Base-by-base conservation (phyloP, 306 rosid genomes). In the Vigna radiata region DNA sequence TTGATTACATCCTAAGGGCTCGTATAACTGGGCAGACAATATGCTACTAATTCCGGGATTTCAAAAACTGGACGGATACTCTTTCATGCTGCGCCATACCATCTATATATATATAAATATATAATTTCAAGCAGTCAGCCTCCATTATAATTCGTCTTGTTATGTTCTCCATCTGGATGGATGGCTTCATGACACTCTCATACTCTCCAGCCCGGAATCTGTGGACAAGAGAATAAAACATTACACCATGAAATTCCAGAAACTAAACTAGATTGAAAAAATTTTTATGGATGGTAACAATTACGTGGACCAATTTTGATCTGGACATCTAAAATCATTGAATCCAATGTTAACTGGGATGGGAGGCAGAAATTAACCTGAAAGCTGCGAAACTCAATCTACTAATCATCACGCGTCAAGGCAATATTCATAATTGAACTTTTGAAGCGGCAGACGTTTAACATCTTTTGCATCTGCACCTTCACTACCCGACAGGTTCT, bases 391-490 rank as follows among this genome's bases (percentile, higher is more conserved):
- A 46, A 48, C 33, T 49, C 82, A 79, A 37, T 70, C 79, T 77
- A 87, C 67, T 65, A 72, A 56, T 77, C 43, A 59, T 87, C 85
- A 9, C 79, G 81, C 64, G 16, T 71, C 18, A 25, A 74, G 21
- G 77, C 66, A 21, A 55, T 25, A 50, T 31, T 79, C 78, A 25
- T 72, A 63, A 62, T 62, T 71, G 66, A 70, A 48, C 52, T 69
- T 69, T 21, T 72, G 73, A 53, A 75, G 85, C 68, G 68, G 70
- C 76, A 77, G 89, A 74, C 82, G 29, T 84, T 82, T 83, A 12
- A 65, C 77, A 67, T 86, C 89, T 74, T 85, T 88, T 11, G 80
- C 83, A 60, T 88, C 90, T 41, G 83, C 84, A 39, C 77, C 89
- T 65, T 86, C 91, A 11, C 82, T 84, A 41, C 55, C 81, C 1